Conservation (phyloP, 768 basidiomycete species). For the Agaricus blazei region DNA sequence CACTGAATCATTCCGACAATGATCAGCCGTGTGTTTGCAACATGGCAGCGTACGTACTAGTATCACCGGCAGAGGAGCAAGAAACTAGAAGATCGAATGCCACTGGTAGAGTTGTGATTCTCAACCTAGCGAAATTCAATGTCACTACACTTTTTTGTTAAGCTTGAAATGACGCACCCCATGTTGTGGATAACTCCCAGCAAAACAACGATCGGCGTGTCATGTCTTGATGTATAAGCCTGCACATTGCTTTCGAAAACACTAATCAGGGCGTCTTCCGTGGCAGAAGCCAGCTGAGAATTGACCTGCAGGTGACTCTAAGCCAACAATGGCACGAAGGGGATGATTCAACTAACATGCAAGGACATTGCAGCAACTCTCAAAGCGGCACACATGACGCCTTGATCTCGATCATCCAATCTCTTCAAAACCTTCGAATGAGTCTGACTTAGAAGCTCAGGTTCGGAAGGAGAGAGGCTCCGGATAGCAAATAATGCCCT, state of each 20-base stretch:
- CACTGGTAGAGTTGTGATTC: not conserved
- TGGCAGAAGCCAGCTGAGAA: not conserved
- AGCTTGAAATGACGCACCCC: not conserved
- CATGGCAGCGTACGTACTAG: not conserved
- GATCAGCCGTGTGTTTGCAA: not conserved
- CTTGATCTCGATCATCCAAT: slow-evolving; percentile 36
- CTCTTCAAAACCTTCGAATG: slow-evolving; percentile 32
- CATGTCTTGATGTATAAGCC: not conserved
- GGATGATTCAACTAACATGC: not conserved
- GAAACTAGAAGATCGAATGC: slow-evolving; percentile 1
- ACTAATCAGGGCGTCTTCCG: slow-evolving; percentile 1
- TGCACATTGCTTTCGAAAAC: not conserved
- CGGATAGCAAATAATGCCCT: slow-evolving; percentile 58
- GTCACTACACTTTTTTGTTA: not conserved
- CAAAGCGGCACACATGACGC: slow-evolving; percentile 44
- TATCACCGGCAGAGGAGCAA: not conserved
- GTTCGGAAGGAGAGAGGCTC: slow-evolving; percentile 41
- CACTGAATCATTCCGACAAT: slow-evolving; percentile 5
- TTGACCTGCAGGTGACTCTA: not conserved
- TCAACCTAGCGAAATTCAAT: not conserved
- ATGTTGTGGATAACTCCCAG: not conserved
- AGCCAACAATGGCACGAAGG: not conserved
- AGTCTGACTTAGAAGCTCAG: slow-evolving; percentile 40
- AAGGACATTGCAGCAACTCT: slow-evolving; percentile 19
- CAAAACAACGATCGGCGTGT: not conserved